phyloP scores from a whole-genome alignment of 495 filamentous ascomycete species.

The Penicillium desertorum region DNA sequence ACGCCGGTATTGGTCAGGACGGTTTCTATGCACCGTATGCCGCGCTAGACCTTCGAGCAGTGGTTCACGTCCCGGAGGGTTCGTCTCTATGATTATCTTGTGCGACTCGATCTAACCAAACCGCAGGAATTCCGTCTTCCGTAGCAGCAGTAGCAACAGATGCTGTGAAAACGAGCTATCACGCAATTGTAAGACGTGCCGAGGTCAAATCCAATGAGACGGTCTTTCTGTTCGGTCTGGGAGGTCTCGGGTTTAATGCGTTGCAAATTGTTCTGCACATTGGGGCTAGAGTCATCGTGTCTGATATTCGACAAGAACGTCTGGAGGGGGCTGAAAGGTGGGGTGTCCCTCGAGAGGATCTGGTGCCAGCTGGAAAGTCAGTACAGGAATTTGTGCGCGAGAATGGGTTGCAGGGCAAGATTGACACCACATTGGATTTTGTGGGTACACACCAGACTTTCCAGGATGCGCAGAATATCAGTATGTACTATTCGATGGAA shows the following conservation, averaged over 20 bases:
- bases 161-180: conserved; percentile 27
- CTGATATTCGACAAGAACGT: conserved; percentile 23
- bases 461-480: conserved; percentile 22
- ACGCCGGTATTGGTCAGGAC: conserved; percentile 28
- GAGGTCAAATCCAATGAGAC: conserved; percentile 22
- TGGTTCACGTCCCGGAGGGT: conserved; percentile 17
- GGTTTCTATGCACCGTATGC: conserved; percentile 26
- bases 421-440: conserved; percentile 27
- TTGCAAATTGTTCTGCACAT: conserved; percentile 24
- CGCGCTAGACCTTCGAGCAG: conserved; percentile 20
- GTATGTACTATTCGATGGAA: background rate
- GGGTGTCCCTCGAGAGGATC: conserved; percentile 18
- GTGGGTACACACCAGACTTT: conserved; percentile 25
- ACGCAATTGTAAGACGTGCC: conserved; percentile 24
- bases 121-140: conserved; percentile 16
- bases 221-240: conserved; percentile 23
- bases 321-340: conserved; percentile 13
- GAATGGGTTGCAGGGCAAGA: conserved; percentile 15
- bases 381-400: conserved; percentile 17
- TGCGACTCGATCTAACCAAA: background rate
- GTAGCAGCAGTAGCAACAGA: conserved; percentile 27
- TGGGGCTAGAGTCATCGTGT: conserved; percentile 22
- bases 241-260: conserved; percentile 27
- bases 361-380: conserved; percentile 18
- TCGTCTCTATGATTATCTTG: background rate